Conservation (phyloP, 306 rosid species). For the Lagenaria siceraria region DNA sequence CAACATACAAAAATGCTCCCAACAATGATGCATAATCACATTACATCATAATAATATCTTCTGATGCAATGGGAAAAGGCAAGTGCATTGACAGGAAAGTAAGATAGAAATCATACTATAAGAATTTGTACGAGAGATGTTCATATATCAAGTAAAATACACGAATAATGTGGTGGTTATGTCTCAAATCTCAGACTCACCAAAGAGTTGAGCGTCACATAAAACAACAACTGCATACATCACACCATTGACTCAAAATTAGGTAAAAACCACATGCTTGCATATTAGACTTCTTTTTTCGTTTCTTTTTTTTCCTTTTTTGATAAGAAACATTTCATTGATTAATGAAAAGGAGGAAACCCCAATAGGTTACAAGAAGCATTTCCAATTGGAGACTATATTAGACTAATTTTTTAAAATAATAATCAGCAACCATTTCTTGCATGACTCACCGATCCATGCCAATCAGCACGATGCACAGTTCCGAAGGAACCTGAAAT, state of each 20-base stretch:
- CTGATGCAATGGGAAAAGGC: background rate
- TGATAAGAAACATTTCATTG: no score
- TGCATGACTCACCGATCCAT: constrained; percentile 73
- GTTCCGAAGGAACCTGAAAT: constrained; percentile 96
- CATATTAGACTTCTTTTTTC: background rate
- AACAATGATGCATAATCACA: background rate
- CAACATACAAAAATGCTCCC: background rate
- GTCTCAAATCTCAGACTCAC: background rate
- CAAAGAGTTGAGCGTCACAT: background rate
- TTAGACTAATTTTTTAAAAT: background rate
- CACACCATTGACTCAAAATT: background rate
- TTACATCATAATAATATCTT: background rate
- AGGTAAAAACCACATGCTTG: background rate
- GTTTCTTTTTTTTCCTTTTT: no score
- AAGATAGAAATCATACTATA: background rate
- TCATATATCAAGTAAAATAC: background rate
- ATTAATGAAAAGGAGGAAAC: no score
- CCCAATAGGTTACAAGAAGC: no score
- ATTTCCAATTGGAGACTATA: no score
- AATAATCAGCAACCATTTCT: background rate
- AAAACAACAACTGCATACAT: background rate
- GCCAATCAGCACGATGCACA: constrained; percentile 98
- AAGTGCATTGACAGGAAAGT: background rate
- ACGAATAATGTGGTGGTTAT: background rate
- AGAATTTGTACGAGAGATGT: background rate